A percentile compares a stretch with the other conserved stretches of the same genome.
Evolutionary conservation across 805 yeast genomes (phyloP).

Genomic region (Candida broadrunensis): DNA sequence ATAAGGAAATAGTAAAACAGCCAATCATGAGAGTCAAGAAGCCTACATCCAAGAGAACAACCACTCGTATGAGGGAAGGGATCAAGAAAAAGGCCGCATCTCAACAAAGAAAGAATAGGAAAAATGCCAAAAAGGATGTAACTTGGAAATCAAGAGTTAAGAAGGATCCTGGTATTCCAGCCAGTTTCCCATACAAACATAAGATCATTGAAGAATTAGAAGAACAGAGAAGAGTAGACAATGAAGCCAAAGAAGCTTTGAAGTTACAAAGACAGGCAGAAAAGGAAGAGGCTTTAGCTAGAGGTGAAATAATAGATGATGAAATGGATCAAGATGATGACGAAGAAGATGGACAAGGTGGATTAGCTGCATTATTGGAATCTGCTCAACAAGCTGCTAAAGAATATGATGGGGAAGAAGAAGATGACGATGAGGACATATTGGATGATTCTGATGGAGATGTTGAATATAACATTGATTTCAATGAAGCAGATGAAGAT

Average conservation of each 20-base stretch:
- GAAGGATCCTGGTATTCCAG: conserved; percentile 94
- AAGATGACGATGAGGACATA: conserved; percentile 27
- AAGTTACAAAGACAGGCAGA: conserved; percentile 51
- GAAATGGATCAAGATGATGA: conserved; percentile 34
- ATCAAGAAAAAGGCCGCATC: conserved; percentile 95
- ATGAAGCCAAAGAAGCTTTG: conserved; percentile 50
- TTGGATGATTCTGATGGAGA: conserved; percentile 31
- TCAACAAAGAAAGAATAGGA: conserved; percentile 80
- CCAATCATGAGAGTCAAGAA: conserved; percentile 45
- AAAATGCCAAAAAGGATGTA: conserved; percentile 78
- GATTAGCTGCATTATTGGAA: conserved; percentile 80
- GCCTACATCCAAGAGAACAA: conserved; percentile 81
- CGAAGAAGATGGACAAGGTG: conserved; percentile 44
- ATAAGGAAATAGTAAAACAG: no score
- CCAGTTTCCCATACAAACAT: conserved; percentile 92
- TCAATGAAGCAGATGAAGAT: conserved; percentile 40
- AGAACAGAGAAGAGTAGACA: conserved; percentile 51
- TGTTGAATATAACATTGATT: conserved; percentile 42
- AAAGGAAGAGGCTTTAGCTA: conserved; percentile 35
- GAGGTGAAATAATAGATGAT: conserved; percentile 38
- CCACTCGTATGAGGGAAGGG: conserved; percentile 95
- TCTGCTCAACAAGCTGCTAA: conserved; percentile 89
- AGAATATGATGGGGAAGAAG: conserved; percentile 59
- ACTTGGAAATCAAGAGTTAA: conserved; percentile 87
- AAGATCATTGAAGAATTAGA: conserved; percentile 72